Percentiles rank a stretch among this genome's conserved stretches.
Evolutionary conservation across 441 rosid species (phyloP).

Genomic region (Arabidopsis lyrata): DNA sequence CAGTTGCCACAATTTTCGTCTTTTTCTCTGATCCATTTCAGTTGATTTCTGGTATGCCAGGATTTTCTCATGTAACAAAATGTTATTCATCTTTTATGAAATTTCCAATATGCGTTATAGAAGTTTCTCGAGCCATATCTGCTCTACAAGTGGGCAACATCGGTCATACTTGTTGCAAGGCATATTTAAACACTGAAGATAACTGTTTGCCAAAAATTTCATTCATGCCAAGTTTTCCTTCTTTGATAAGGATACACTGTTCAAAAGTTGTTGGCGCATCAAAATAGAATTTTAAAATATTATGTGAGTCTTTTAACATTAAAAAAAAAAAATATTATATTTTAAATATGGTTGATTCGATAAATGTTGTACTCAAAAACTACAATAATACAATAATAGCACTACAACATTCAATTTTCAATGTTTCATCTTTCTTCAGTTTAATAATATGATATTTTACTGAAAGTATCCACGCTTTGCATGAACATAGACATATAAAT

Average conservation of each 20-base stretch:
- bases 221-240: background rate
- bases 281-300: background rate
- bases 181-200: background rate
- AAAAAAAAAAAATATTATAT: background rate
- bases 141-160: too few species aligned
- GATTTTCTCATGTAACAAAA: background rate
- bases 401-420: background rate
- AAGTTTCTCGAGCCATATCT: background rate
- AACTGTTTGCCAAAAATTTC: background rate
- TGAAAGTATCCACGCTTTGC: background rate
- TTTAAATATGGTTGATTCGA: background rate
- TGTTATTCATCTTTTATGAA: background rate
- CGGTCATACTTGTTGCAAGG: background rate
- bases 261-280: background rate
- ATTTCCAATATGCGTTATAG: background rate
- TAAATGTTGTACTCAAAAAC: background rate
- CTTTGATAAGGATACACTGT: background rate
- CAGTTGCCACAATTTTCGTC: background rate
- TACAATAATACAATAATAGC: background rate
- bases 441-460: background rate
- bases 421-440: background rate
- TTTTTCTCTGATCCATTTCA: background rate
- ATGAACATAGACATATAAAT: background rate
- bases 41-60: background rate
- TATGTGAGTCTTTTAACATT: background rate